Evolutionary conservation across 1,284 basidiomycete genomes (phyloP).

Genomic region (Heterobasidion occidentale): DNA sequence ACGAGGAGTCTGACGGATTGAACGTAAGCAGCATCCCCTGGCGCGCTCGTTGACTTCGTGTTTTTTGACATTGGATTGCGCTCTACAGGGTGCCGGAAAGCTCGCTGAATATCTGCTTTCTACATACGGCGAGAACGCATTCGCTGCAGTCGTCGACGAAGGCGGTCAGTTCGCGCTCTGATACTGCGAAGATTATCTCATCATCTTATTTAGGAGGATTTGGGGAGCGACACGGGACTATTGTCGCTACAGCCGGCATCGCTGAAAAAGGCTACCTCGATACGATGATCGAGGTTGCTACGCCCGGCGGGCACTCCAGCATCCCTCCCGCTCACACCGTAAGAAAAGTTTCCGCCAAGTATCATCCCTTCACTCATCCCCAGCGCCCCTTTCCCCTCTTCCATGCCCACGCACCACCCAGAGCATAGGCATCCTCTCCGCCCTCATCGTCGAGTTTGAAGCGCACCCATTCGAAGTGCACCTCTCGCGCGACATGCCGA

Average conservation of each 20-base stretch:
- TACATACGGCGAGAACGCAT: slow-evolving; percentile 43
- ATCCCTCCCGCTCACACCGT: slow-evolving; percentile 52
- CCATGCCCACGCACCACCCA: slow-evolving; percentile 9
- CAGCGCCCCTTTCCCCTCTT: background rate
- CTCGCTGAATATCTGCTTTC: slow-evolving; percentile 38
- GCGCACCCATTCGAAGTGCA: slow-evolving; percentile 31
- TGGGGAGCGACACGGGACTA: slow-evolving; percentile 24
- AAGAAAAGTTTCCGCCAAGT: no score
- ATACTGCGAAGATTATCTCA: background rate
- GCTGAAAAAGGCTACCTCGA: slow-evolving; percentile 64
- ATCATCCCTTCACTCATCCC: no score
- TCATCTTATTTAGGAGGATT: slow-evolving; percentile 22
- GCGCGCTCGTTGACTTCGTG: background rate
- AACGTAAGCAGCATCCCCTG: slow-evolving; percentile 24
- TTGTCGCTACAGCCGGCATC: slow-evolving; percentile 44
- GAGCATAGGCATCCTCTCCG: slow-evolving; percentile 50
- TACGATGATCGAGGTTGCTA: slow-evolving; percentile 42
- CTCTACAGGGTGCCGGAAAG: slow-evolving; percentile 35
- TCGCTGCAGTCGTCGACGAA: slow-evolving; percentile 50
- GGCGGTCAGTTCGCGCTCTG: slow-evolving; percentile 24
- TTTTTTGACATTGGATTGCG: background rate
- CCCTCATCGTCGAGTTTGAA: slow-evolving; percentile 44
- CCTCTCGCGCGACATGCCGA: slow-evolving; percentile 33
- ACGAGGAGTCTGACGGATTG: slow-evolving; percentile 56
- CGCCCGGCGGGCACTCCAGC: slow-evolving; percentile 63